Evolutionary conservation across 1,139 yeast genomes (phyloP).

Genomic region (Zygosaccharomyces sapae): DNA sequence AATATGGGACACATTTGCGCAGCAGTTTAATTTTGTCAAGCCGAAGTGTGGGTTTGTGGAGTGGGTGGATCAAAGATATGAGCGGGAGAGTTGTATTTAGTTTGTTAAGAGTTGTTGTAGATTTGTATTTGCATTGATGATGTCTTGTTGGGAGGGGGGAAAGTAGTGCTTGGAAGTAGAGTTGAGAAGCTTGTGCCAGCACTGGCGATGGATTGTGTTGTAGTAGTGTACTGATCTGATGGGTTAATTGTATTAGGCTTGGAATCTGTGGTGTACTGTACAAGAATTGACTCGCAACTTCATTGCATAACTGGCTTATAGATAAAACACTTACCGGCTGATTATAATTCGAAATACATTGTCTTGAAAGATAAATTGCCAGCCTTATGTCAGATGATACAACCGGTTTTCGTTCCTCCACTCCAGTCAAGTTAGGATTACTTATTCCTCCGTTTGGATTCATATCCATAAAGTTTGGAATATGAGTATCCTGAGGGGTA

Average conservation of each 20-base stretch:
- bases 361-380: conserved; percentile 14
- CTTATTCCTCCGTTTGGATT: neutral
- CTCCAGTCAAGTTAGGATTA: neutral
- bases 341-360: conserved; percentile 11
- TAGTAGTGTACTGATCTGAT: conserved; percentile 17
- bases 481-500: neutral
- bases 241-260: conserved; percentile 14
- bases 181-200: conserved; percentile 20
- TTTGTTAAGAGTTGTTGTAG: conserved; percentile 17
- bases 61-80: conserved; percentile 20
- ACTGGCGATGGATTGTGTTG: conserved; percentile 19
- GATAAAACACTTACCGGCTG: conserved; percentile 13
- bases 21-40: conserved; percentile 20
- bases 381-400: conserved; percentile 12
- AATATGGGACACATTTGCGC: conserved; percentile 14
- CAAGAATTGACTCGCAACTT: conserved; percentile 9
- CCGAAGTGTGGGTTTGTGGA: conserved; percentile 21
- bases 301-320: conserved; percentile 12
- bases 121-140: conserved; percentile 19
- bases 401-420: neutral
- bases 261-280: conserved; percentile 11
- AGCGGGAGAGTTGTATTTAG: conserved; percentile 19
- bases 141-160: conserved; percentile 19
- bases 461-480: neutral
- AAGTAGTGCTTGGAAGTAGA: conserved; percentile 19